Percentiles rank a stretch among this genome's conserved stretches.
These are phyloP conservation scores for Pistacia vera DNA, from an alignment of 345 rosid species.

Conservation along the genomic window DNA sequence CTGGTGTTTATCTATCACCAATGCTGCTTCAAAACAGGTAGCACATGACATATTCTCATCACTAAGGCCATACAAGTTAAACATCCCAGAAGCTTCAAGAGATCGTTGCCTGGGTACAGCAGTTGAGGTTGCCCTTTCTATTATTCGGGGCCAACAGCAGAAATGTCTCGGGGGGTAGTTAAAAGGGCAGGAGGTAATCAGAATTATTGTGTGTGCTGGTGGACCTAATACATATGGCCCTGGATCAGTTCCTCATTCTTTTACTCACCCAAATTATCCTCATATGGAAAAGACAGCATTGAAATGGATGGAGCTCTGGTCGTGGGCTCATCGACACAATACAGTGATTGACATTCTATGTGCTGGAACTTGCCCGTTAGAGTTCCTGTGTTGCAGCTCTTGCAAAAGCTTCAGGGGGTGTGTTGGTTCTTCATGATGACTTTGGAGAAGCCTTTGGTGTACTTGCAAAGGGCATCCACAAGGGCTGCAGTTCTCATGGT, in stretches of 20 bases:
- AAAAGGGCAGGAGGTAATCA: conserved; percentile 88
- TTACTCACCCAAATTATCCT: conserved; percentile 83
- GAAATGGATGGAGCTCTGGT: conserved; percentile 86
- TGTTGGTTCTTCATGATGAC: conserved; percentile 94
- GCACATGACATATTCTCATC: conserved; percentile 94
- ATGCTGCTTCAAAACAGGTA: conserved; percentile 93
- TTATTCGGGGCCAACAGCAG: conserved; percentile 94
- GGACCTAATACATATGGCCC: conserved; percentile 96
- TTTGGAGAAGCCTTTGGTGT: conserved; percentile 99
- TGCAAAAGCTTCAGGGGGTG: conserved; percentile 95
- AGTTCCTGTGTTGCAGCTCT: conserved; percentile 88
- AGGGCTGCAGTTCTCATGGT: conserved; percentile 86
- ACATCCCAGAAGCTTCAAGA: conserved; percentile 81
- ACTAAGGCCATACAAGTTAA: conserved; percentile 72
- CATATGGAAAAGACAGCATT: conserved; percentile 83
- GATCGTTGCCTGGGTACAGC: conserved; percentile 93
- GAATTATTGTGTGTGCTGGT: conserved; percentile 91
- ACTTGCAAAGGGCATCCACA: conserved; percentile 89
- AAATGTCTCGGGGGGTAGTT: conserved; percentile 80
- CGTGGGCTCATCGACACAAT: conserved; percentile 68
- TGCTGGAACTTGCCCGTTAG: conserved; percentile 98
- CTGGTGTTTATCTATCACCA: conserved; percentile 89
- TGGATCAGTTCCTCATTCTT: conserved; percentile 87
- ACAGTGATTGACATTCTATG: conserved; percentile 91
- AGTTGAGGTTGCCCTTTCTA: conserved; percentile 87